phyloP scores from a whole-genome alignment of 345 rosid genomes.

The Schrenkiella parvula region DNA sequence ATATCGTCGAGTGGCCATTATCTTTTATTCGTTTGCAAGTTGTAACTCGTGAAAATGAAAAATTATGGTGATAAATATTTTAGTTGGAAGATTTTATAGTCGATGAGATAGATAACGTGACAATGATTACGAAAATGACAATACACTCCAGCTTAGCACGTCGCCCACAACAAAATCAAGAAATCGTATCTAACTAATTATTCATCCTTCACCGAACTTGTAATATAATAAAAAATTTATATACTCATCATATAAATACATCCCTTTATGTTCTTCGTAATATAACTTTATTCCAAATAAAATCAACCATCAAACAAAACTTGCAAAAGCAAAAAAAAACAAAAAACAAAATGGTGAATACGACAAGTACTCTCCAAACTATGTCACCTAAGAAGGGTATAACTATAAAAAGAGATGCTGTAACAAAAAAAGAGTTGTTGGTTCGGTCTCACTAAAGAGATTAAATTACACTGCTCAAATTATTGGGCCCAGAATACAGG shows the following conservation, averaged over 20 bases:
- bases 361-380: too few relatives aligned
- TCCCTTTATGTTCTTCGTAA: neutral
- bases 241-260: neutral
- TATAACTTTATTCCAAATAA: neutral
- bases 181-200: neutral
- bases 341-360: neutral
- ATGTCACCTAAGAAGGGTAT: too few relatives aligned
- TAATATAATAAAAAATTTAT: neutral
- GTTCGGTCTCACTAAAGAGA: too few relatives aligned
- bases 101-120: neutral
- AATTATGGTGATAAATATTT: neutral
- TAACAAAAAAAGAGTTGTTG: too few relatives aligned
- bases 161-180: neutral
- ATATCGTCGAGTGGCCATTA: neutral
- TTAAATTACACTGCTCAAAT: too few relatives aligned
- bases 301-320: neutral
- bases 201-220: neutral
- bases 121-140: neutral
- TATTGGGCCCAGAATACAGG: too few relatives aligned
- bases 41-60: neutral
- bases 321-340: neutral
- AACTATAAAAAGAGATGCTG: too few relatives aligned
- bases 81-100: neutral
- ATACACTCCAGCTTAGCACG: neutral
- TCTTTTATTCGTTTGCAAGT: conserved; percentile 3